phyloP scores from a whole-genome alignment of 2,329 filamentous ascomycete genomes.

The Aspergillus persii region DNA sequence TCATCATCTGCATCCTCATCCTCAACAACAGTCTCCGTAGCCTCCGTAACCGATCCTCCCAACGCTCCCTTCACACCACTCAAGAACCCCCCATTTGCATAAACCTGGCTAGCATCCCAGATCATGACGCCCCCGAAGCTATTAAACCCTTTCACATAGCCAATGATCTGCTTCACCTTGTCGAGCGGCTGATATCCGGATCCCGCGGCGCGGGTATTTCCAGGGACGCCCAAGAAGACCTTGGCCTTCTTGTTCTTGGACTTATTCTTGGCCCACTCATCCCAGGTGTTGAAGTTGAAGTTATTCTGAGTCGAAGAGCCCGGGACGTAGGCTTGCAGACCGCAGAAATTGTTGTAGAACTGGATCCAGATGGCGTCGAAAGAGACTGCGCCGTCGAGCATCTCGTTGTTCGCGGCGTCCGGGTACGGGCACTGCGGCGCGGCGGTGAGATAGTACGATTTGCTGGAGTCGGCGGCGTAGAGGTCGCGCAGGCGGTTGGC shows the following conservation, averaged over 20 bases:
- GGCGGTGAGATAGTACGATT: constrained; percentile 60
- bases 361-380: constrained; percentile 64
- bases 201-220: constrained; percentile 52
- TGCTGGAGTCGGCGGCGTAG: constrained; percentile 53
- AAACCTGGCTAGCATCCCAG: constrained; percentile 65
- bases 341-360: constrained; percentile 70
- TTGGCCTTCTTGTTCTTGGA: constrained; percentile 61
- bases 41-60: background rate
- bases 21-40: background rate
- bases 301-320: constrained; percentile 48
- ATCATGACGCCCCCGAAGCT: constrained; percentile 69
- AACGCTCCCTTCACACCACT: background rate
- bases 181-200: constrained; percentile 53
- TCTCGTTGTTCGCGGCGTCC: constrained; percentile 57
- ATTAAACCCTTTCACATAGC: constrained; percentile 53
- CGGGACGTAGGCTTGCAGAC: constrained; percentile 52
- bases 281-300: constrained; percentile 65
- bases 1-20: background rate
- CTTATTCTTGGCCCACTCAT: constrained; percentile 61
- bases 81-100: constrained; percentile 58
- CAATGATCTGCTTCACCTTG: constrained; percentile 51
- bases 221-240: constrained; percentile 61
- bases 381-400: constrained; percentile 53
- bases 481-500: constrained; percentile 54
- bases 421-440: constrained; percentile 69